Conservation (phyloP, 2,329 filamentous ascomycete species). For the Microcyclosporella mali region DNA sequence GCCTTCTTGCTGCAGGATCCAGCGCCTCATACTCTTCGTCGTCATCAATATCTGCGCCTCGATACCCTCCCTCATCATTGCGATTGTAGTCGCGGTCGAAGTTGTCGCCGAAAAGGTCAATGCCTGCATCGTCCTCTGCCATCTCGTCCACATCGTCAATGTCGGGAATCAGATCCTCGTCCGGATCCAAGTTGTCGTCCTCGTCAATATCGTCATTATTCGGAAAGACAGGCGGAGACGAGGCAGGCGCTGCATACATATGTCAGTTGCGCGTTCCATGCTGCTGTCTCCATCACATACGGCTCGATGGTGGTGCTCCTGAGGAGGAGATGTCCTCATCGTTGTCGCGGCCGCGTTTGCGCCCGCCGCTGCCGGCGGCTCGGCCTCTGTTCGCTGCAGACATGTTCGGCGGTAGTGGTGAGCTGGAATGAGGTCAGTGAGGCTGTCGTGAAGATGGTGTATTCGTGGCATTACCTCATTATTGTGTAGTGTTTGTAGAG, state of each 20-base stretch:
- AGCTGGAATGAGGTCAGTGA: not conserved
- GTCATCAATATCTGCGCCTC: constrained; percentile 67
- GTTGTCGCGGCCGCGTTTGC: constrained; percentile 60
- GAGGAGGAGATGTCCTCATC: constrained; percentile 56
- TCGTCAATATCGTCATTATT: constrained; percentile 61
- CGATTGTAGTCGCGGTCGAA: constrained; percentile 58
- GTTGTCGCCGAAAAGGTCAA: constrained; percentile 65
- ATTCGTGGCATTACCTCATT: too few species aligned
- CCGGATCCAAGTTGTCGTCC: constrained; percentile 65
- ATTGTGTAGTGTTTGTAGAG: too few species aligned
- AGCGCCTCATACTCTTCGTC: constrained; percentile 68
- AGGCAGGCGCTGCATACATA: constrained; percentile 42
- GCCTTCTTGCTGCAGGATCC: constrained; percentile 59
- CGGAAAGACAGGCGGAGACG: constrained; percentile 59
- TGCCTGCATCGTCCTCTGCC: constrained; percentile 63
- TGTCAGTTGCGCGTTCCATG: not conserved
- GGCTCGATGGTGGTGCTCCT: constrained; percentile 55
- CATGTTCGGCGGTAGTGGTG: constrained; percentile 74
- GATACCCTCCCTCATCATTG: constrained; percentile 55
- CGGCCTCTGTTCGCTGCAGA: constrained; percentile 75
- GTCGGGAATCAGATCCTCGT: constrained; percentile 59
- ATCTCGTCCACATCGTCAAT: constrained; percentile 63
- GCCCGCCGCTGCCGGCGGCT: constrained; percentile 42
- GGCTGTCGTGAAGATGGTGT: too few species aligned
- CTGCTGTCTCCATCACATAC: constrained; percentile 41